phyloP scores from a whole-genome alignment of 495 filamentous ascomycete species.

The Xanthoparmelia taractica region DNA sequence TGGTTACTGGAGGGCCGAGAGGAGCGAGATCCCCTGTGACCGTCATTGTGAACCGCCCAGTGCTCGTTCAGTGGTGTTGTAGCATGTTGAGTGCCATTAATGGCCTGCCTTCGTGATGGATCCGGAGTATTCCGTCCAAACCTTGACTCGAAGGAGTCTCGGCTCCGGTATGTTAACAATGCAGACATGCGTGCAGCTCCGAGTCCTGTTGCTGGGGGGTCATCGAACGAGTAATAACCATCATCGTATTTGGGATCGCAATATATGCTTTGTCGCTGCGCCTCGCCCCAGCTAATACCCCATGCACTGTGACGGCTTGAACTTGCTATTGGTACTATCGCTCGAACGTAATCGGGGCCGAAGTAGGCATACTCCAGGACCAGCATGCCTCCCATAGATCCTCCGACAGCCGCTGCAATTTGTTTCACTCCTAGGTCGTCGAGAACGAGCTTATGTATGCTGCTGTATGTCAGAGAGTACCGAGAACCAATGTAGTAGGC shows the following conservation, averaged over 20 bases:
- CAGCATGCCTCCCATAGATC: constrained; percentile 98
- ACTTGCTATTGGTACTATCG: constrained; percentile 89
- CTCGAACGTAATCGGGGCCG: constrained; percentile 84
- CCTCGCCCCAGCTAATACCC: constrained; percentile 98
- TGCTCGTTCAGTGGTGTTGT: constrained; percentile 69
- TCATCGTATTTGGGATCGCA: constrained; percentile 97
- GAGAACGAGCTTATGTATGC: constrained; percentile 82
- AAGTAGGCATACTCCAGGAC: constrained; percentile 96
- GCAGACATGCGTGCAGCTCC: constrained; percentile 96
- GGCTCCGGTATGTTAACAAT: constrained; percentile 87
- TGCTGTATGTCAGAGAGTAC: constrained; percentile 34
- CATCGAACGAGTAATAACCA: constrained; percentile 80
- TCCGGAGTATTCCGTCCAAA: constrained; percentile 92
- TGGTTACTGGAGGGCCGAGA: constrained; percentile 34
- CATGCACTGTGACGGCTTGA: constrained; percentile 95
- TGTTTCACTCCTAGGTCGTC: constrained; percentile 82
- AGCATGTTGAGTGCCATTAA: constrained; percentile 57
- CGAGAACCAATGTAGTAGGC: not conserved
- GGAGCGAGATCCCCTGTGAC: constrained; percentile 55
- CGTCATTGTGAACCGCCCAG: constrained; percentile 93
- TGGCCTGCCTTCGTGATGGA: constrained; percentile 67
- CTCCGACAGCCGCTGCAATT: constrained; percentile 83
- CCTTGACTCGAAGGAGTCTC: constrained; percentile 91
- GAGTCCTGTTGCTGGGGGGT: constrained; percentile 77
- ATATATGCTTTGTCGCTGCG: constrained; percentile 95